Conservation (phyloP, 1,284 basidiomycete genomes). For the Mycocalia duriaeana region DNA sequence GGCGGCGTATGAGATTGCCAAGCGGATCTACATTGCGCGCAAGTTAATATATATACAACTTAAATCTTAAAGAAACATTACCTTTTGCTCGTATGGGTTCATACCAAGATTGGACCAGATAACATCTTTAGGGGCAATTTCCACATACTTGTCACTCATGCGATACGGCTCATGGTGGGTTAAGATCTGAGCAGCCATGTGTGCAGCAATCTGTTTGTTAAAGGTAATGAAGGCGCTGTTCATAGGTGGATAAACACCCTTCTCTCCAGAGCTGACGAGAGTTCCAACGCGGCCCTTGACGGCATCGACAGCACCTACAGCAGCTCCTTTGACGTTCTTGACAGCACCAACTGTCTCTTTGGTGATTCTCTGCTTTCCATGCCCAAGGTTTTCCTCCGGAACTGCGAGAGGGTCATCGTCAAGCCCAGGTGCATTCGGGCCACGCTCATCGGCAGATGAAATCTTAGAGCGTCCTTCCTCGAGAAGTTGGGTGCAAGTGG, state of each 20-base stretch:
- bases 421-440: constrained; percentile 3
- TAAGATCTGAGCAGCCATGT: constrained; percentile 72
- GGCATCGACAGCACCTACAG: constrained; percentile 11
- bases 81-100: constrained; percentile 83
- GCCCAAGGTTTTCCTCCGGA: not conserved
- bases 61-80: constrained; percentile 11
- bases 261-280: constrained; percentile 10
- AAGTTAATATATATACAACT: constrained; percentile 8
- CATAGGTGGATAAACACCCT: constrained; percentile 58
- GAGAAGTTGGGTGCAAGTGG: constrained; percentile 45
- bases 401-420: not conserved
- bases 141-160: constrained; percentile 63
- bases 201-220: constrained; percentile 90
- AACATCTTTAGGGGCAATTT: constrained; percentile 81
- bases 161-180: constrained; percentile 77
- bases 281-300: constrained; percentile 18
- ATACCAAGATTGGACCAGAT: constrained; percentile 87
- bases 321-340: constrained; percentile 8
- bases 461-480: constrained; percentile 43
- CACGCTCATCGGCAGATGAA: constrained; percentile 16
- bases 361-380: not conserved
- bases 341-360: not conserved
- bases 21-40: constrained; percentile 41
- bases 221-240: constrained; percentile 92
- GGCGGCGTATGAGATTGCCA: constrained; percentile 52